phyloP scores from a whole-genome alignment of 163 green algal genomes.

The Chlamydomonas reinhardtii region DNA sequence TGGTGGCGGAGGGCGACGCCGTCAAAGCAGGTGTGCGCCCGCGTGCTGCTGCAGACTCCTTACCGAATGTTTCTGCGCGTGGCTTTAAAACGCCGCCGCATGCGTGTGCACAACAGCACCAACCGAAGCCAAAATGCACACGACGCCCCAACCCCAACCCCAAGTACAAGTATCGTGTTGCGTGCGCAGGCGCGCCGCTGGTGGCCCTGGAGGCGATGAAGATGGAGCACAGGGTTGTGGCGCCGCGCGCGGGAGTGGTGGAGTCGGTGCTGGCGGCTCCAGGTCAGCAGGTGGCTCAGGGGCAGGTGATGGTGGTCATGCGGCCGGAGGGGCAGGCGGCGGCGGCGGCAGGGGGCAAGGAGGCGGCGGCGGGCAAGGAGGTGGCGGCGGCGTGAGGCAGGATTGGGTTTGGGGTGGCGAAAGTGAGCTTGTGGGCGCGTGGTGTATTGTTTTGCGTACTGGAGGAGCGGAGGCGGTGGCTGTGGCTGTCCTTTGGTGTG shows the following conservation, averaged over 20 bases:
- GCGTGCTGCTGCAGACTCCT: too few species aligned
- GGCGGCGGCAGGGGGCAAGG: background rate
- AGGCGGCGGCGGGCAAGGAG: background rate
- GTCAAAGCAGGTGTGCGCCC: conserved; percentile 35
- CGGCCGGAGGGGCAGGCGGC: background rate
- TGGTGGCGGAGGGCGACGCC: conserved; percentile 60
- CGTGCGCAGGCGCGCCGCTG: conserved; percentile 64
- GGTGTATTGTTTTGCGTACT: too few species aligned
- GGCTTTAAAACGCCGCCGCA: too few species aligned
- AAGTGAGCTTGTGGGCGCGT: too few species aligned
- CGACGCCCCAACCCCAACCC: too few species aligned
- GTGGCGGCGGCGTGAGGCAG: background rate
- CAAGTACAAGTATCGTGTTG: too few species aligned
- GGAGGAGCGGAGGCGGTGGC: too few species aligned
- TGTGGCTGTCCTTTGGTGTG: too few species aligned
- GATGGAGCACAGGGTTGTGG: conserved; percentile 82
- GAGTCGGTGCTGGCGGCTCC: conserved; percentile 14
- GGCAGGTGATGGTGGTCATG: conserved; percentile 41
- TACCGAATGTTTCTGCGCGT: too few species aligned
- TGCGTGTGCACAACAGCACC: too few species aligned
- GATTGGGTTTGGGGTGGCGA: too few species aligned
- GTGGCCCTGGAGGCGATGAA: conserved; percentile 90
- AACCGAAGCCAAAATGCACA: too few species aligned
- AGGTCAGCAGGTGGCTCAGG: conserved; percentile 40
- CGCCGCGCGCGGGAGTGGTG: conserved; percentile 24